These are phyloP conservation scores for Peniophora sp. DNA, from an alignment of 1,284 basidiomycete species.

Conservation along the genomic window DNA sequence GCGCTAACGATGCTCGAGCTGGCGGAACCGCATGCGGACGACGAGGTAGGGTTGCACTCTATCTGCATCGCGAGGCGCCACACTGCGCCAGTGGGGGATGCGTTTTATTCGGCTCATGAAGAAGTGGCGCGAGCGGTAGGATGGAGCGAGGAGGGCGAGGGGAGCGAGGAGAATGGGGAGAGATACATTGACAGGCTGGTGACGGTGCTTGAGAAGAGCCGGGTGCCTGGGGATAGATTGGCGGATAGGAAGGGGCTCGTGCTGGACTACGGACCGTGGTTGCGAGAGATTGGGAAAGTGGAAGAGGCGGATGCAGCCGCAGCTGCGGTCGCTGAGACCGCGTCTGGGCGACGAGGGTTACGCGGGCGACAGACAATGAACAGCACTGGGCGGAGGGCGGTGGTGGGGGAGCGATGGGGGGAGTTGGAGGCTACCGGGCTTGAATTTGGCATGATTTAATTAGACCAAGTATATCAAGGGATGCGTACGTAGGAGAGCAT, in stretches of 20 bases:
- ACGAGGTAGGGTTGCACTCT: conserved; percentile 46
- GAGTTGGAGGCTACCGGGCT: conserved; percentile 20
- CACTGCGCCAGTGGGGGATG: conserved; percentile 12
- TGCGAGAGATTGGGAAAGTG: conserved; percentile 57
- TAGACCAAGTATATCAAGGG: conserved; percentile 7
- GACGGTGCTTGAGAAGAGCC: conserved; percentile 30
- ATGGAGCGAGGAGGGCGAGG: background rate
- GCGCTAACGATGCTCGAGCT: conserved; percentile 2
- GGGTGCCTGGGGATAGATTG: conserved; percentile 25
- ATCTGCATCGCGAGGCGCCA: conserved; percentile 28
- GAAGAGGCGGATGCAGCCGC: conserved; percentile 36
- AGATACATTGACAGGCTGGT: conserved; percentile 33
- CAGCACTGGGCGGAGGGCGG: conserved; percentile 35
- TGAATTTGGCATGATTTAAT: background rate
- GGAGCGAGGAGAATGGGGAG: conserved; percentile 8
- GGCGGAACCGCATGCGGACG: conserved; percentile 33
- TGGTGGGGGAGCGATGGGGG: conserved; percentile 29
- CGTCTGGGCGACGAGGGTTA: too few relatives aligned
- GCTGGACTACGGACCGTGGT: conserved; percentile 67
- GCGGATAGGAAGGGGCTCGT: conserved; percentile 29
- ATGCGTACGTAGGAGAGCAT: conserved; percentile 4
- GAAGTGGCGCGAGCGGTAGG: conserved; percentile 17
- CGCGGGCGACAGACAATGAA: conserved; percentile 46
- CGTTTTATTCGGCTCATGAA: conserved; percentile 33
- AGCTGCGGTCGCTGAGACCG: too few relatives aligned